Evolutionary conservation across 306 rosid species (phyloP), one percentile per base, ranked within the genome.

Genomic region (Dryas alaskensis): DNA sequence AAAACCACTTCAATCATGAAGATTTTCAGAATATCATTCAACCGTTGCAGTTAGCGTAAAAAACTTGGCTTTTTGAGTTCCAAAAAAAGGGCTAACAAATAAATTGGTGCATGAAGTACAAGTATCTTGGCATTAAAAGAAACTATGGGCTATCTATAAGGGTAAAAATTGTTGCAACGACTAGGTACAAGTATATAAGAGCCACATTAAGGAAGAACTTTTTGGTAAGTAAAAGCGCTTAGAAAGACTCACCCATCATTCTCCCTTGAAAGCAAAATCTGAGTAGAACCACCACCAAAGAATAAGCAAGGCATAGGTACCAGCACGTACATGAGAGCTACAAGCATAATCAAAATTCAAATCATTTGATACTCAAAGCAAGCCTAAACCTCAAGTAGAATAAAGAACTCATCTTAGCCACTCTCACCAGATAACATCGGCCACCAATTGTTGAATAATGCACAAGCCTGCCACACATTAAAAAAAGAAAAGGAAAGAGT

Each of bases 301-400:
- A 95, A 92, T 81, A 95, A 76, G 82, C 99, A 95, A 70, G 99
- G 99, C 97, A 95, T 95, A 25, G 99, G 99, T 31, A 87, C 87
- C 59, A 87, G 44, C 50, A 92, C 95, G 64, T 95, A 92, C 97
- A 95, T 92, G 81, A 95, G 92, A 79, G 99, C 99, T 92, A 94
- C 86, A 75, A 50, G 54, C 72, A 78, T 61, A 82, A 81, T 70
- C 76, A 31, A 81, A 70, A 78, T 66, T 67, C 68, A 47, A 11
- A 74, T 55, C 48, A 69, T 44, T 27, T 43, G 12, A 42, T 67
- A 22, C 52, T 59, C 61, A 54, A 48, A 6, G 60, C 65, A 61
- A 76, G 65, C 31, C 27, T 44, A 11, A 39, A 48, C 64, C 63
- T 70, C 17, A 67, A 67, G 54, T 49, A 72, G 12, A 66, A 73